Evolutionary conservation across 768 basidiomycete genomes (phyloP).

Genomic region (Tremella yokohamensis): DNA sequence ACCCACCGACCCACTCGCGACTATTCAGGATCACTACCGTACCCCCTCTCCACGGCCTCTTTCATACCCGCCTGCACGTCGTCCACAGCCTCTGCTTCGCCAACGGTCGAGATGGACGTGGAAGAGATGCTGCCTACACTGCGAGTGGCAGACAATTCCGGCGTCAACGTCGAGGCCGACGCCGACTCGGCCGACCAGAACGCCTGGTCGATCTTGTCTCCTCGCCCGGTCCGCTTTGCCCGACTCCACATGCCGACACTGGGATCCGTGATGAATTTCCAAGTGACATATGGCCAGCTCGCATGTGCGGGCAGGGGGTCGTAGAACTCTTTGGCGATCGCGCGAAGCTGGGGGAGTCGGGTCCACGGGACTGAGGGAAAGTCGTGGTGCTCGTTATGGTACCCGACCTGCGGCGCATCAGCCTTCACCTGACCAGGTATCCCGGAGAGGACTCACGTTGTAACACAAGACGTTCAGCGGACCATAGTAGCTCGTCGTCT

Average conservation of each 20-base stretch:
- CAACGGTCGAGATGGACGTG: not conserved
- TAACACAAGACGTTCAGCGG: constrained; percentile 84
- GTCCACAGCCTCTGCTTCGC: constrained; percentile 2
- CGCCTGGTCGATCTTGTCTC: constrained; percentile 36
- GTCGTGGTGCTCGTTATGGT: constrained; percentile 99
- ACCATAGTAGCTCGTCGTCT: constrained; percentile 97
- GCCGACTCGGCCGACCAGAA: constrained; percentile 45
- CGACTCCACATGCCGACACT: constrained; percentile 85
- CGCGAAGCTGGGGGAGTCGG: constrained; percentile 73
- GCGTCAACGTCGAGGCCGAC: constrained; percentile 1
- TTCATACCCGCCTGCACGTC: constrained; percentile 21
- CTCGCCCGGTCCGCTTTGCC: constrained; percentile 61
- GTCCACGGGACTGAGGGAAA: constrained; percentile 98
- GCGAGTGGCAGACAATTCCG: not conserved
- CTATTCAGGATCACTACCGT: constrained; percentile 33
- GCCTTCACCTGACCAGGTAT: not conserved
- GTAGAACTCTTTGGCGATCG: constrained; percentile 87
- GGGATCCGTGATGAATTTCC: constrained; percentile 87
- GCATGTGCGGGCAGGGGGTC: constrained; percentile 79
- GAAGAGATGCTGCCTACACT: not conserved
- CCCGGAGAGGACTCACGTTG: constrained; percentile 62
- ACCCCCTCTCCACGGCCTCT: constrained; percentile 37
- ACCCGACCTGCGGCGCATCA: constrained; percentile 67
- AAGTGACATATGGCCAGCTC: constrained; percentile 90
- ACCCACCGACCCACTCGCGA: no score